Evolutionary conservation across 164 flowering plant species (phyloP).

Genomic region (Litsea cubeba): DNA sequence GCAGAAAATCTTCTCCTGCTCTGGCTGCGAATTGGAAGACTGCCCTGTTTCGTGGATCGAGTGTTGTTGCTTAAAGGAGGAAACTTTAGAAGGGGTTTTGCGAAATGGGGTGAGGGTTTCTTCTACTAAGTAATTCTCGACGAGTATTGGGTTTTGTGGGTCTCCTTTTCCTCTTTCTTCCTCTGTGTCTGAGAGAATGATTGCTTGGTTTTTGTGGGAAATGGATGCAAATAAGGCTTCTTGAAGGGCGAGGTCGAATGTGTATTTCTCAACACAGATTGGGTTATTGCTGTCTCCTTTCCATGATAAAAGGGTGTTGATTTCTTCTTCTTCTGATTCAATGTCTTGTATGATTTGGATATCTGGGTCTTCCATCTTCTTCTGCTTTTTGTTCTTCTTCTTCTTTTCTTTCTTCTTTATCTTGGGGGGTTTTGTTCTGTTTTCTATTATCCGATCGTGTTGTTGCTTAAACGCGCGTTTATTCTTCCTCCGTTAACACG

Average conservation of each 20-base stretch:
- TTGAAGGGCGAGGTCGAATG: slow-evolving; percentile 7
- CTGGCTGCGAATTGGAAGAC: not conserved
- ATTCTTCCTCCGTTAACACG: no score
- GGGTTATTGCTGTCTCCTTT: not conserved
- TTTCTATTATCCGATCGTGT: no score
- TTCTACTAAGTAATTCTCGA: not conserved
- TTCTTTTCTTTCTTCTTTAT: not conserved
- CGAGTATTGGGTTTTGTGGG: not conserved
- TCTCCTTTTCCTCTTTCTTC: not conserved
- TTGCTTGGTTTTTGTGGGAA: not conserved
- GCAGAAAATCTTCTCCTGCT: slow-evolving; percentile 6
- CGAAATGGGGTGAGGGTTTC: not conserved
- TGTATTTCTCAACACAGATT: slow-evolving; percentile 7
- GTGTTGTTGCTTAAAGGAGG: not conserved
- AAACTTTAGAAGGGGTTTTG: not conserved
- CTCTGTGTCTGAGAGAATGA: not conserved
- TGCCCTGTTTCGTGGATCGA: not conserved
- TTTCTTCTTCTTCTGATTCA: not conserved
- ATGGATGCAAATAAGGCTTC: slow-evolving; percentile 1
- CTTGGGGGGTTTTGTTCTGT: no score
- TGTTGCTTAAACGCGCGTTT: no score
- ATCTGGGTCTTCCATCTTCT: not conserved
- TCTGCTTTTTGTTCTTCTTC: not conserved
- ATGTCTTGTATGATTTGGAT: not conserved
- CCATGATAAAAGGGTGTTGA: no score